These are phyloP conservation scores for Hemisphaericaspora xylofermentans DNA, from an alignment of 1,139 yeast genomes.

Conservation along the genomic window DNA sequence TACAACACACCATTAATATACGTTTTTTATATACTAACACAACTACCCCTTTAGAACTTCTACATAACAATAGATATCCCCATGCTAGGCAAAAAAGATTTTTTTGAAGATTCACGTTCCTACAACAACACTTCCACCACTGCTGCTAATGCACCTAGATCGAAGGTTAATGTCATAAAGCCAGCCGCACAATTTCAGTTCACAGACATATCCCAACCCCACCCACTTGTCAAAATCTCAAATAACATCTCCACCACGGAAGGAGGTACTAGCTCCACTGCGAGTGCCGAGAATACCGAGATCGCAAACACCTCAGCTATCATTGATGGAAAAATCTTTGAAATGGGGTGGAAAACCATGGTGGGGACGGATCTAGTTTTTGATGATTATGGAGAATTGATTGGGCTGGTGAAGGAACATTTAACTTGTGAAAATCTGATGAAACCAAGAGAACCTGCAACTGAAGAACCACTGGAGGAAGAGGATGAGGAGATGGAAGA, in stretches of 20 bases:
- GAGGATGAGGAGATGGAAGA: not conserved
- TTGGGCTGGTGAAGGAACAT: constrained; percentile 46
- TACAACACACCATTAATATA: not conserved
- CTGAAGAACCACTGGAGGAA: no score
- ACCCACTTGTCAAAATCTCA: constrained; percentile 40
- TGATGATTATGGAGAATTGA: constrained; percentile 55
- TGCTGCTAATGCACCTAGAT: constrained; percentile 10
- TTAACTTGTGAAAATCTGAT: no score
- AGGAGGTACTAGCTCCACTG: not conserved
- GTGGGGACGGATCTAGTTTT: constrained; percentile 80
- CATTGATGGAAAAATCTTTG: constrained; percentile 53
- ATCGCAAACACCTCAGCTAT: constrained; percentile 31
- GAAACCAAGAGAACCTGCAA: no score
- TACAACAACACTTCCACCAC: not conserved
- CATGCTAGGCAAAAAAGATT: constrained; percentile 25
- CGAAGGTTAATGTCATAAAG: constrained; percentile 27
- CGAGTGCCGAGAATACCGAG: constrained; percentile 9
- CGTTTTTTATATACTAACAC: constrained; percentile 19
- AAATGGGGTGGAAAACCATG: constrained; percentile 74
- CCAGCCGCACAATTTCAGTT: constrained; percentile 46
- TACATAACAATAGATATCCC: constrained; percentile 47
- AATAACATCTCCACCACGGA: constrained; percentile 22
- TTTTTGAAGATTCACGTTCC: not conserved
- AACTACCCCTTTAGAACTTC: constrained; percentile 20
- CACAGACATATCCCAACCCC: constrained; percentile 32